phyloP scores from a whole-genome alignment of 2,329 filamentous ascomycete genomes.

The Colletotrichum paranaense region DNA sequence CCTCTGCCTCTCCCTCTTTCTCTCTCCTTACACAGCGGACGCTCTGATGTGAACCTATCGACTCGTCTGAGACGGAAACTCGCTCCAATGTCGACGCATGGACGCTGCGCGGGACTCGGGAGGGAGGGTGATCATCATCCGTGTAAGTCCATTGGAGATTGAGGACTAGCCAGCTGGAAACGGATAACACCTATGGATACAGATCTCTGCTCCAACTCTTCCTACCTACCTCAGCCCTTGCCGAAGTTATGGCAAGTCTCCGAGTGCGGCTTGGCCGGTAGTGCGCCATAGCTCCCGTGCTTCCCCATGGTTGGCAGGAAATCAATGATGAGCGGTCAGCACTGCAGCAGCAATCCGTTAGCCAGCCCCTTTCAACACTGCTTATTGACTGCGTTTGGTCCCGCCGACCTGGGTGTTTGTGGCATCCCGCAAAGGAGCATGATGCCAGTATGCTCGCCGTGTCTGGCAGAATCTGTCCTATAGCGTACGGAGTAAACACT shows the following conservation, averaged over 20 bases:
- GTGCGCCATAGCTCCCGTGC: not conserved
- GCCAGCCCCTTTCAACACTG: not conserved
- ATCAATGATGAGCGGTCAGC: conserved; percentile 2
- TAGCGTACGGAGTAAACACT: not conserved
- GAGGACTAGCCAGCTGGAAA: not conserved
- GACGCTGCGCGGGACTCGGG: conserved; percentile 5
- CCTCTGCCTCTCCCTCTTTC: not conserved
- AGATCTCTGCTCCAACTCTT: conserved; percentile 4
- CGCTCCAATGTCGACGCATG: conserved; percentile 18
- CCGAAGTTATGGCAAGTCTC: conserved; percentile 21
- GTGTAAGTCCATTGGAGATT: conserved; percentile 36
- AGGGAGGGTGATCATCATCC: conserved; percentile 9
- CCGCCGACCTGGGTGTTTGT: conserved; percentile 10
- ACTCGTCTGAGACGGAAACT: conserved; percentile 18
- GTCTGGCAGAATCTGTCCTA: not conserved
- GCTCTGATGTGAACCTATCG: conserved; percentile 22
- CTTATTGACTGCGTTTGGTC: not conserved
- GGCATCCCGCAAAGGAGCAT: not conserved
- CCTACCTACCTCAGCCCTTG: not conserved
- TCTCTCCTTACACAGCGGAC: not conserved
- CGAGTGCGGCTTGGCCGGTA: not conserved
- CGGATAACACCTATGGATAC: not conserved
- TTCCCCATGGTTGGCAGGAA: not conserved
- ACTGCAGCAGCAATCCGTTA: not conserved
- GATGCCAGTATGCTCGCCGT: not conserved